Evolutionary conservation across 1,284 basidiomycete species (phyloP).

Genomic region (Ceratobasidium sp.): DNA sequence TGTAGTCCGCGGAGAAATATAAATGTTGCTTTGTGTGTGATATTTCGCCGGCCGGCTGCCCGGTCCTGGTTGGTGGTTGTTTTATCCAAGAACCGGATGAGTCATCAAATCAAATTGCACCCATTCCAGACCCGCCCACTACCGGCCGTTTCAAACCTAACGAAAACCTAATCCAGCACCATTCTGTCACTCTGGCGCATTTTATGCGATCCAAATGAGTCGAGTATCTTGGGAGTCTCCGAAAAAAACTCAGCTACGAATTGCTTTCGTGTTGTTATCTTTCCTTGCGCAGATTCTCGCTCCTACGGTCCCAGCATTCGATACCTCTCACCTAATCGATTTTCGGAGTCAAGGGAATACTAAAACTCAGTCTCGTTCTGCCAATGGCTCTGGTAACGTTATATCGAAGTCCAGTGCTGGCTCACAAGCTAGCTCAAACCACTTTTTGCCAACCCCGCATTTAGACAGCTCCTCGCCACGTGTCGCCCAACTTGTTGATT

Average conservation of each 20-base stretch:
- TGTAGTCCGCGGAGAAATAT: too few species aligned
- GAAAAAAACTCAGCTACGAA: neutral
- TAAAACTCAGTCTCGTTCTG: neutral
- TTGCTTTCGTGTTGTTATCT: conserved; percentile 1
- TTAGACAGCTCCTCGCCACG: neutral
- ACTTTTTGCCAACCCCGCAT: neutral
- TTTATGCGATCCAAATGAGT: too few species aligned
- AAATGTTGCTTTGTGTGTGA: neutral
- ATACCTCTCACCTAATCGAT: conserved; percentile 31
- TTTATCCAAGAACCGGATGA: neutral
- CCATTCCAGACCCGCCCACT: too few species aligned
- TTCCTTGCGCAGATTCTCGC: conserved; percentile 7
- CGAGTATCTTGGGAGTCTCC: neutral
- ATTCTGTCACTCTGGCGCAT: neutral
- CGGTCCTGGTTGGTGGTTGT: neutral
- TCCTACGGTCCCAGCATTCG: conserved; percentile 24
- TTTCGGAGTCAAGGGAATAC: neutral
- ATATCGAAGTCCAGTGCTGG: too few species aligned
- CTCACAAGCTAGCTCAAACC: neutral
- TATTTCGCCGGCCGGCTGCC: too few species aligned
- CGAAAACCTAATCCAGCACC: neutral
- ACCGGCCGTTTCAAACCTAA: neutral
- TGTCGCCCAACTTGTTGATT: conserved; percentile 3
- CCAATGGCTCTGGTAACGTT: too few species aligned
- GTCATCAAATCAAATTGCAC: conserved; percentile 4